Evolutionary conservation across 352 stramenopile species (phyloP).

Genomic region (Phytophthora fragariae): DNA sequence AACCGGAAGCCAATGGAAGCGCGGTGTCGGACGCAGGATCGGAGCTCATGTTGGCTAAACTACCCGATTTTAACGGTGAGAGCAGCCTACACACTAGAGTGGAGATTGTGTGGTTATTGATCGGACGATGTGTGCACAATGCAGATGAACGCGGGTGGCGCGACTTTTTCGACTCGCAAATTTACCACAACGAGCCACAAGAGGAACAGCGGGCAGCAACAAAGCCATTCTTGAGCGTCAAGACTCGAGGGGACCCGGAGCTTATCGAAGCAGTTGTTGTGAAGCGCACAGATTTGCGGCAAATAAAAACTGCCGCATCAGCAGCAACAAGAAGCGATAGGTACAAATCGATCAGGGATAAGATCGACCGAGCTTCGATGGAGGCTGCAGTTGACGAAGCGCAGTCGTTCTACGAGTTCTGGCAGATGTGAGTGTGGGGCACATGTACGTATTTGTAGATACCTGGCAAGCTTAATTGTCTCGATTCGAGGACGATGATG

Average conservation of each 20-base stretch:
- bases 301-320: slow-evolving; percentile 11
- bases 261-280: slow-evolving; percentile 1
- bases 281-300: slow-evolving; percentile 17
- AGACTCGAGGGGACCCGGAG: background rate
- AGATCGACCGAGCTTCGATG: slow-evolving; percentile 39
- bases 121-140: slow-evolving; percentile 17
- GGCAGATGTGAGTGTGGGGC: slow-evolving; percentile 37
- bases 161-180: slow-evolving; percentile 60
- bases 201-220: slow-evolving; percentile 25
- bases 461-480: slow-evolving; percentile 3
- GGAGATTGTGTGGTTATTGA: background rate
- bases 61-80: slow-evolving; percentile 55
- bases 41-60: slow-evolving; percentile 40
- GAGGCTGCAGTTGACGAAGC: slow-evolving; percentile 44
- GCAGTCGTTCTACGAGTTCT: slow-evolving; percentile 45
- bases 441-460: slow-evolving; percentile 21
- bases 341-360: slow-evolving; percentile 35
- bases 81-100: background rate
- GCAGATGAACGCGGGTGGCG: slow-evolving; percentile 56
- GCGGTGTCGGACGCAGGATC: slow-evolving; percentile 20
- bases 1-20: slow-evolving; percentile 19
- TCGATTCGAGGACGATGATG: slow-evolving; percentile 19
- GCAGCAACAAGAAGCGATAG: slow-evolving; percentile 7
- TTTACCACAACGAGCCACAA: slow-evolving; percentile 39
- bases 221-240: slow-evolving; percentile 12